These are phyloP conservation scores for Botryobasidium botryosum DNA, from an alignment of 768 basidiomycete genomes.

Conservation along the genomic window DNA sequence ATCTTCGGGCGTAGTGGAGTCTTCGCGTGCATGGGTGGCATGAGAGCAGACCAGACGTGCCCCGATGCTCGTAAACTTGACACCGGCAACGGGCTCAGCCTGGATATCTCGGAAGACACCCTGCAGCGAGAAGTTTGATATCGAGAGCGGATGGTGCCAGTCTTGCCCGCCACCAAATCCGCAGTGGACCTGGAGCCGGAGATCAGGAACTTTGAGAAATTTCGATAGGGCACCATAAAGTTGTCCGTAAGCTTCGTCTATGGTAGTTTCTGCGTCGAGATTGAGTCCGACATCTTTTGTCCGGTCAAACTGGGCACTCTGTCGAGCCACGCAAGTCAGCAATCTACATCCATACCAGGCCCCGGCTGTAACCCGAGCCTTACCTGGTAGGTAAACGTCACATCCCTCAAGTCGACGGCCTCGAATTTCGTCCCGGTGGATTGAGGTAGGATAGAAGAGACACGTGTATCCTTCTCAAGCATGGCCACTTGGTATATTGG, in stretches of 20 bases:
- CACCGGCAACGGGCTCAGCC: not conserved
- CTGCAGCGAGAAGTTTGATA: not conserved
- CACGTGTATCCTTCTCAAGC: not conserved
- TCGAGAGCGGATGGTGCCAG: not conserved
- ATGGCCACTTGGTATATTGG: not conserved
- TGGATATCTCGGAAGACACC: not conserved
- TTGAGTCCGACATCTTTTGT: not conserved
- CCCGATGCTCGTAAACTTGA: not conserved
- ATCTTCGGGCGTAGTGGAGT: not conserved
- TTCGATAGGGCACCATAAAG: not conserved
- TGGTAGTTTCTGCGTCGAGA: not conserved
- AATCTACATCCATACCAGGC: too few relatives aligned
- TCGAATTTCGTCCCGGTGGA: not conserved
- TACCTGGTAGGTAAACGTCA: not conserved
- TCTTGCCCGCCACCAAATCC: not conserved
- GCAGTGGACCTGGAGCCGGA: not conserved
- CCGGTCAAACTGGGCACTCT: not conserved
- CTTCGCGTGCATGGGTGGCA: not conserved
- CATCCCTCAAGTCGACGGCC: not conserved
- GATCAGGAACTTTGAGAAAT: not conserved
- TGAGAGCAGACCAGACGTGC: not conserved
- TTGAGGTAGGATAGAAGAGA: not conserved
- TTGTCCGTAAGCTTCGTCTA: not conserved
- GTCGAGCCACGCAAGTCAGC: too few relatives aligned
- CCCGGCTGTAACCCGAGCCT: too few relatives aligned